These are phyloP conservation scores for Vicia villosa DNA, from an alignment of 306 rosid genomes.

Conservation along the genomic window DNA sequence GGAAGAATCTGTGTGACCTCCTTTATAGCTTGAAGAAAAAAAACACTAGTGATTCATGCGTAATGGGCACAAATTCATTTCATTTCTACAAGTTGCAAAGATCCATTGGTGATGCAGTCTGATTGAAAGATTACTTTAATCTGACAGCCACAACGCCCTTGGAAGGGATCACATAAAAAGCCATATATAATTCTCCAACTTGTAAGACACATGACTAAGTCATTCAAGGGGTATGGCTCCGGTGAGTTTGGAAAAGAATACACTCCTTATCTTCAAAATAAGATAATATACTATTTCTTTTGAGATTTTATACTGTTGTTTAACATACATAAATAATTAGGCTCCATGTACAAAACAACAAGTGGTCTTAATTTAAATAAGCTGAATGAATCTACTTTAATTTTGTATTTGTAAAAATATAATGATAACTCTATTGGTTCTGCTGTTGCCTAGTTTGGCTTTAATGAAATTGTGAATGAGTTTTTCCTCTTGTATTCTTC, in stretches of 20 bases:
- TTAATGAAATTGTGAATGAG: too few relatives aligned
- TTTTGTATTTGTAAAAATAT: too few relatives aligned
- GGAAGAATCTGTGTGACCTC: conserved; percentile 17
- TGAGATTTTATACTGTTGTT: not conserved
- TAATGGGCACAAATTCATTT: conserved; percentile 26
- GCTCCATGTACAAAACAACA: too few relatives aligned
- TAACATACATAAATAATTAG: too few relatives aligned
- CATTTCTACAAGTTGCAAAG: conserved; percentile 15
- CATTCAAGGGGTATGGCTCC: conserved; percentile 31
- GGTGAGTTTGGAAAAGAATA: conserved; percentile 3
- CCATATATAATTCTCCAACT: conserved; percentile 29
- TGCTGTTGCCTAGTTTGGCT: too few relatives aligned
- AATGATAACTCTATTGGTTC: too few relatives aligned
- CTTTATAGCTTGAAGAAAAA: not conserved
- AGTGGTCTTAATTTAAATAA: too few relatives aligned
- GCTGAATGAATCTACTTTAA: too few relatives aligned
- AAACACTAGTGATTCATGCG: conserved; percentile 6
- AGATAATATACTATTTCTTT: conserved; percentile 3
- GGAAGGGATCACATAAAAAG: conserved; percentile 7
- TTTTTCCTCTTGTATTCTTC: too few relatives aligned
- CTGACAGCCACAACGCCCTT: conserved; percentile 31
- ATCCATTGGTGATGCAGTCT: not conserved
- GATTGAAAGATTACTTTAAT: conserved; percentile 38
- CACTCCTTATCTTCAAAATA: conserved; percentile 25
- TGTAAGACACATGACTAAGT: conserved; percentile 20